A percentile compares a stretch with the other conserved stretches of the same genome.
phyloP scores from a whole-genome alignment of 2,329 filamentous ascomycete genomes.

The Biscogniauxia sp. region DNA sequence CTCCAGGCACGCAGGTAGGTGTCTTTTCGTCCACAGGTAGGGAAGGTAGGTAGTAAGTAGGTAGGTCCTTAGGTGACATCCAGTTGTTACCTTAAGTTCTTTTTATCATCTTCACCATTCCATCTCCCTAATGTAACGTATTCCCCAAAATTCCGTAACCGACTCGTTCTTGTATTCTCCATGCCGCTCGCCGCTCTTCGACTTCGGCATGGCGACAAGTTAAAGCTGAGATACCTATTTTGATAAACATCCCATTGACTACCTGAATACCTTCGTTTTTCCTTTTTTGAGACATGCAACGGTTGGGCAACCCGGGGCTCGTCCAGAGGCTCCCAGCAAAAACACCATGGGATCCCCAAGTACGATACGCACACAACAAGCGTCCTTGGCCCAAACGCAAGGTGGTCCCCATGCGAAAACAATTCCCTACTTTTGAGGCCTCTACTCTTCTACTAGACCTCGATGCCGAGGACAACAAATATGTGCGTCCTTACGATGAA shows the following conservation, averaged over 20 bases:
- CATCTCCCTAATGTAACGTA: too few species aligned
- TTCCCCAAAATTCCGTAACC: too few species aligned
- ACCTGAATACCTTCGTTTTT: not conserved
- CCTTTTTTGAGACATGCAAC: slow-evolving; percentile 20
- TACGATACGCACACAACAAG: slow-evolving; percentile 3
- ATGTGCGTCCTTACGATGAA: slow-evolving; percentile 42
- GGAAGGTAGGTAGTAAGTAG: too few species aligned
- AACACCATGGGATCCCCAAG: slow-evolving; percentile 10
- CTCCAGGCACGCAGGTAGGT: not conserved
- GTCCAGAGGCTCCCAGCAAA: slow-evolving; percentile 10
- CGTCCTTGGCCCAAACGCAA: slow-evolving; percentile 1
- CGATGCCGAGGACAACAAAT: slow-evolving; percentile 44
- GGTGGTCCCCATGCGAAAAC: slow-evolving; percentile 14
- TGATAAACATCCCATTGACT: not conserved
- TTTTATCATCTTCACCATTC: too few species aligned
- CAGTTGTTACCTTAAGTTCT: too few species aligned
- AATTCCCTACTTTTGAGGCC: slow-evolving; percentile 31
- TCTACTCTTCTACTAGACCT: slow-evolving; percentile 49
- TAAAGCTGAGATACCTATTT: too few species aligned
- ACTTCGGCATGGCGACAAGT: too few species aligned
- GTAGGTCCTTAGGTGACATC: too few species aligned
- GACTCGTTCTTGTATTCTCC: too few species aligned
- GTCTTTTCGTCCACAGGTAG: too few species aligned
- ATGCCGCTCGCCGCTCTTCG: too few species aligned
- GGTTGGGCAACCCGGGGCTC: slow-evolving; percentile 11